These are phyloP conservation scores for Bipolaris sorokiniana DNA, from an alignment of 2,329 filamentous ascomycete genomes.

Conservation along the genomic window DNA sequence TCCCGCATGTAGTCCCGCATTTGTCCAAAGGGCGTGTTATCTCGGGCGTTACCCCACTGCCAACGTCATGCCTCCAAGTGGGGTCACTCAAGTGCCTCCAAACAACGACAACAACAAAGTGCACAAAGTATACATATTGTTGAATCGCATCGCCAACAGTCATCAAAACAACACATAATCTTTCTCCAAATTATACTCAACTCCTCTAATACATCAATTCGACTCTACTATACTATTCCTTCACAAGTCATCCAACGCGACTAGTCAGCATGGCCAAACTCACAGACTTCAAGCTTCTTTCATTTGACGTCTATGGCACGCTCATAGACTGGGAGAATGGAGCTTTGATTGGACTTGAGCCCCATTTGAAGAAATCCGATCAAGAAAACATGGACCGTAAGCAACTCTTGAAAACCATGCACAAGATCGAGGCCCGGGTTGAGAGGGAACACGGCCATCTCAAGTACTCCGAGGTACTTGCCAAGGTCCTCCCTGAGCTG, in stretches of 20 bases:
- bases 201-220: not conserved
- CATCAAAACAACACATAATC: not conserved
- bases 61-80: slow-evolving; percentile 22
- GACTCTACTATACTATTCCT: not conserved
- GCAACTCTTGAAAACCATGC: slow-evolving; percentile 50
- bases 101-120: slow-evolving; percentile 1
- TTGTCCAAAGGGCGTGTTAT: slow-evolving; percentile 22
- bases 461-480: slow-evolving; percentile 66
- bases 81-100: slow-evolving; percentile 9
- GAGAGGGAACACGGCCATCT: slow-evolving; percentile 62
- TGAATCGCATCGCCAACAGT: not conserved
- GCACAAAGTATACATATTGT: not conserved
- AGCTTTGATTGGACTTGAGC: slow-evolving; percentile 61
- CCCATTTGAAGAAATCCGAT: slow-evolving; percentile 52
- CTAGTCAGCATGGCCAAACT: slow-evolving; percentile 39
- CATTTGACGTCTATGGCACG: slow-evolving; percentile 82
- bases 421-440: slow-evolving; percentile 56
- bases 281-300: slow-evolving; percentile 60
- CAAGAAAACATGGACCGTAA: slow-evolving; percentile 33
- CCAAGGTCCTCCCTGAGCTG: slow-evolving; percentile 56
- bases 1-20: not conserved
- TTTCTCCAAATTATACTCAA: not conserved
- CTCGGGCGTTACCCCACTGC: slow-evolving; percentile 8
- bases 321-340: slow-evolving; percentile 80
- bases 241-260: not conserved